Conservation (phyloP, 768 basidiomycete genomes). For the Mycena olivaceomarginata region DNA sequence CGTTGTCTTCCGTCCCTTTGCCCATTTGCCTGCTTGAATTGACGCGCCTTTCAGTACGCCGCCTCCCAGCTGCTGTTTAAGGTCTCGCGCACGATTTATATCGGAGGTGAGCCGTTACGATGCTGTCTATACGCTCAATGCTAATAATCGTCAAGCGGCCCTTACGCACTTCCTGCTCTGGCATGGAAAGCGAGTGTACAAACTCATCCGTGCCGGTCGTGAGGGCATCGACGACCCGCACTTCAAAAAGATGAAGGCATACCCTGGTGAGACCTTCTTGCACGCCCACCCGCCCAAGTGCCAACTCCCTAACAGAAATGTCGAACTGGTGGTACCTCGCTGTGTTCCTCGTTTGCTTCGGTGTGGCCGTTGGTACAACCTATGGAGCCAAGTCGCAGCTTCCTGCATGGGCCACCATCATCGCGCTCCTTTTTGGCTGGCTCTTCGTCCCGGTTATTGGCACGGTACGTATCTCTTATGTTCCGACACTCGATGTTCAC, state of each 20-base stretch:
- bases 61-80: constrained; percentile 64
- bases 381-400: constrained; percentile 59
- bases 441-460: constrained; percentile 69
- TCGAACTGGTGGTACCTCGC: constrained; percentile 60
- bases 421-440: constrained; percentile 67
- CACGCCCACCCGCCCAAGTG: no score
- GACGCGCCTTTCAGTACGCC: constrained; percentile 62
- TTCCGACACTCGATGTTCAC: background rate
- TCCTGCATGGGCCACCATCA: constrained; percentile 61
- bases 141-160: constrained; percentile 51
- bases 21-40: background rate
- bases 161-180: constrained; percentile 69
- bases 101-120: constrained; percentile 45
- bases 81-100: constrained; percentile 60
- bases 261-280: background rate
- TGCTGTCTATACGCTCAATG: no score
- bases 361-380: constrained; percentile 56
- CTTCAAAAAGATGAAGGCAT: constrained; percentile 60
- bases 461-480: constrained; percentile 52
- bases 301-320: constrained; percentile 45
- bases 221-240: constrained; percentile 61
- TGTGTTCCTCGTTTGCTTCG: constrained; percentile 55
- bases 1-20: background rate
- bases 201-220: constrained; percentile 55
- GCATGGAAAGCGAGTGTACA: constrained; percentile 63